These are phyloP conservation scores for Lumnitzera littorea DNA, from an alignment of 345 rosid species.

Conservation along the genomic window DNA sequence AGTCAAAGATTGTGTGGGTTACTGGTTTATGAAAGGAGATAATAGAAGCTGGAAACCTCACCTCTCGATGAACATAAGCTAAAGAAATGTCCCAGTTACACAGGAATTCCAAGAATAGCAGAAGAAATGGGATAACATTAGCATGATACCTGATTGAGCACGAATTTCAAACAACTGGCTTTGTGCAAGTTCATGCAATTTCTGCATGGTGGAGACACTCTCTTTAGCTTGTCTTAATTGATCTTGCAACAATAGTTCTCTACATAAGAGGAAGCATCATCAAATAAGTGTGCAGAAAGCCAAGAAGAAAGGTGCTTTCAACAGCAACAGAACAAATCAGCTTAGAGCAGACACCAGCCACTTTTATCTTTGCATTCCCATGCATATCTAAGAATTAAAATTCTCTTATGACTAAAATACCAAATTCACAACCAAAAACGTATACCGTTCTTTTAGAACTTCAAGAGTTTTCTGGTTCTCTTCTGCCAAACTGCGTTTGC, in stretches of 20 bases:
- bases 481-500: constrained; percentile 92
- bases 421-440: neutral
- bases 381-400: too few species aligned
- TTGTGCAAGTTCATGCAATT: constrained; percentile 96
- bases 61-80: too few species aligned
- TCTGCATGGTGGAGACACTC: constrained; percentile 90
- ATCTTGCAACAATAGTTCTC: constrained; percentile 95
- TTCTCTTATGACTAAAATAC: too few species aligned
- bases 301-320: neutral
- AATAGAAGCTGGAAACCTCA: neutral
- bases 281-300: neutral
- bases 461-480: constrained; percentile 97
- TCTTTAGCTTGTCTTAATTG: constrained; percentile 95
- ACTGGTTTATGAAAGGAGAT: neutral
- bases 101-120: too few species aligned
- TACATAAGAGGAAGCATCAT: constrained; percentile 17
- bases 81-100: too few species aligned
- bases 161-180: constrained; percentile 90
- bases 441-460: constrained; percentile 82
- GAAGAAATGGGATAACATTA: too few species aligned
- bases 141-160: constrained; percentile 84
- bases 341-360: too few species aligned
- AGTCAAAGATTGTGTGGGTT: constrained; percentile 1
- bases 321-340: too few species aligned
- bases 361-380: too few species aligned